Base-by-base conservation (phyloP, 495 filamentous ascomycete species). In the Beverwykella pulmonaria region DNA sequence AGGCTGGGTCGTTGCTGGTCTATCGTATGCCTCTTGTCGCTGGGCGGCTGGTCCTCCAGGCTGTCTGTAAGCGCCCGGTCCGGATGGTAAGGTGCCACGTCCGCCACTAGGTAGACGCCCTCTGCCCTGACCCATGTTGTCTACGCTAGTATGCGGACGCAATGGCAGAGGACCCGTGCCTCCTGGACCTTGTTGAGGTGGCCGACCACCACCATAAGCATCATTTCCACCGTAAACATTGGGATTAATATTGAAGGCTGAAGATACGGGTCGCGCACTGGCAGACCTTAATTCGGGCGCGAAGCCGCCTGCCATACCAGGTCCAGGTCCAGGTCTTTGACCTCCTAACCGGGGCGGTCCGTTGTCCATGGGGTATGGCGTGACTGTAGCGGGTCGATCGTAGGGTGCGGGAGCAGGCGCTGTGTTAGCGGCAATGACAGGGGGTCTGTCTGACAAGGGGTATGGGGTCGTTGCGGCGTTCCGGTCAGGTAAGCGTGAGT, bases 301-400 rank as follows among this genome's bases (percentile, higher is more conserved):
- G 67, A 75, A 75, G 73, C 77, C 59, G 73, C 75, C 63, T 74
- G 79, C 62, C 73, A 76, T 46, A 73, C 61, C 78, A 67, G 48
- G 77, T 70, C 54, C 77, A 68, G 30, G 19, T 12, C 62, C 78
- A 65, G 47, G 77, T 71, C 53, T 77, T 70, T 34, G 19, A n/a
- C 56, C 22, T 74, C 47, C 55, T 25, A 62, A 66, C 70, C 56
- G 74, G 34, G 78, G 74, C 3, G 84, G 82, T 44, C 78, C 71
- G 61, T 88, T 81, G 69, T 83, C 83, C 53, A 84, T 78, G 2
- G 88, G 87, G 74, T 93, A 92, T 30, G 88, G 90, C 23, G 84
- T 84, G 29, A 83, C 79, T 20, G 87, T 86, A 56, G 75, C 64
- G 60, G 81, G 63, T 53, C 83, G 73, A 57, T 78, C 68, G 14